Evolutionary conservation across 2,329 filamentous ascomycete species (phyloP), one percentile per base, ranked within the genome.

Genomic region (Botryotinia globosa): DNA sequence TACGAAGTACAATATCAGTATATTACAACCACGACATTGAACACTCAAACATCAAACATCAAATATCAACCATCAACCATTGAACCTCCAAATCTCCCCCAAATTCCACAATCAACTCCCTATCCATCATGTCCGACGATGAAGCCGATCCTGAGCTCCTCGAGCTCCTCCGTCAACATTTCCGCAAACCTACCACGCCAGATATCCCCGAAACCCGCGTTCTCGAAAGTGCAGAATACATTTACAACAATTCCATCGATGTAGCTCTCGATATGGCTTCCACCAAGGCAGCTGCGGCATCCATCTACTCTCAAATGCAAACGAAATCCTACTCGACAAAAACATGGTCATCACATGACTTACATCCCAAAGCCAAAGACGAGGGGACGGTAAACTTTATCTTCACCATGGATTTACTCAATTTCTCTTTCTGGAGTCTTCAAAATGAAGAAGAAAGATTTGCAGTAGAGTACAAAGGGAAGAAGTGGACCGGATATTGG

Each of bases 391-490:
- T 97, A 34, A 91, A 93, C 75, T 98, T 99, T 81, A 95, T 99
- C 78, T 98, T 99, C 81, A 94, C 93, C 32, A 97, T 99, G 94
- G 96, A 99, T 81, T 82, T 99, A 42, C 84, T 99, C 68, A 99
- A 99, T 81, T 99, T 98, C 80, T 97, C 91, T 34, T 99, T 99
- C 82, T 99, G 96, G 96, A 97, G 93, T 22, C 91, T 93, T 69
- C 77, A 75, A 29, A 83, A 86, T 73, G 79, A 82, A 4, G 90
- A 92, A 18, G 90, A 95, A 78, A 87, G 94, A 18, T 99, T 95
- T 81, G 88, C 92, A 16, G 87, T 99, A 59, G 90, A 93, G 73
- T 98, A 98, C 82, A 88, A 87, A 63, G 94, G 89, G 42, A 91
- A 89, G 81, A 89, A 83, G 73, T 98, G 94, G 94, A 98, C 94